Percentiles rank a stretch among this genome's conserved stretches.
phyloP scores from a whole-genome alignment of 1,284 basidiomycete genomes.

The Caloboletus inedulis region DNA sequence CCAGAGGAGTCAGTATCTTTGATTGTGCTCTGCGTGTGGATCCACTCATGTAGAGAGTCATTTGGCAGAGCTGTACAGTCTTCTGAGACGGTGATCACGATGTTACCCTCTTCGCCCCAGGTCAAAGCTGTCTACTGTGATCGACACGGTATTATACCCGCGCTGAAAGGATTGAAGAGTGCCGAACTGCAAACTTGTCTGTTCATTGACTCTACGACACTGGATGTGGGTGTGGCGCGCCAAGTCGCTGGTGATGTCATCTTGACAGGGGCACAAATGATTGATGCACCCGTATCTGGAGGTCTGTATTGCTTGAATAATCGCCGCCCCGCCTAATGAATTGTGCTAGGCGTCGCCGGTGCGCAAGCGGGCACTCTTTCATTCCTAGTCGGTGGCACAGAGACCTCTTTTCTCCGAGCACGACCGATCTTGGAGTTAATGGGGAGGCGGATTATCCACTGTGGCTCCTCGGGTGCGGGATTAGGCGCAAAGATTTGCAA shows the following conservation, averaged over 20 bases:
- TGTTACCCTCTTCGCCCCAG: slow-evolving; percentile 85
- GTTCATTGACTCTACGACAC: slow-evolving; percentile 85
- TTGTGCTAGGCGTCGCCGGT: slow-evolving; percentile 71
- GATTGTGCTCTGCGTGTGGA: slow-evolving; percentile 7
- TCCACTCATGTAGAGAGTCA: slow-evolving; percentile 10
- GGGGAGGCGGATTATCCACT: slow-evolving; percentile 81
- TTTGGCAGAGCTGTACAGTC: slow-evolving; percentile 52
- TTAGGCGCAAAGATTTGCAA: slow-evolving; percentile 88
- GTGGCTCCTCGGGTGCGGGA: slow-evolving; percentile 83
- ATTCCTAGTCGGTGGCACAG: slow-evolving; percentile 84
- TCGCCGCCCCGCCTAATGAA: slow-evolving; percentile 3
- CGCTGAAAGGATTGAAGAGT: slow-evolving; percentile 44
- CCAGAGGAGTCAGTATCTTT: slow-evolving; percentile 57
- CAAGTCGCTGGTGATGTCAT: slow-evolving; percentile 57
- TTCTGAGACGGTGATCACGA: slow-evolving; percentile 73
- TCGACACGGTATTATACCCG: slow-evolving; percentile 56
- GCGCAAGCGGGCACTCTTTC: slow-evolving; percentile 84
- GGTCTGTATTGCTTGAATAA: slow-evolving; percentile 45
- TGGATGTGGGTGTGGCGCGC: slow-evolving; percentile 74
- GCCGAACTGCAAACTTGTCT: slow-evolving; percentile 50
- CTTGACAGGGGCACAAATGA: slow-evolving; percentile 65
- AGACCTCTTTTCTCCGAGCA: slow-evolving; percentile 57
- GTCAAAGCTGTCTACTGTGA: slow-evolving; percentile 70
- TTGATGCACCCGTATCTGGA: slow-evolving; percentile 90
- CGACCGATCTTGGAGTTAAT: slow-evolving; percentile 65